These are phyloP conservation scores for Corinectria fuckeliana DNA, from an alignment of 2,329 filamentous ascomycete species.

Conservation along the genomic window DNA sequence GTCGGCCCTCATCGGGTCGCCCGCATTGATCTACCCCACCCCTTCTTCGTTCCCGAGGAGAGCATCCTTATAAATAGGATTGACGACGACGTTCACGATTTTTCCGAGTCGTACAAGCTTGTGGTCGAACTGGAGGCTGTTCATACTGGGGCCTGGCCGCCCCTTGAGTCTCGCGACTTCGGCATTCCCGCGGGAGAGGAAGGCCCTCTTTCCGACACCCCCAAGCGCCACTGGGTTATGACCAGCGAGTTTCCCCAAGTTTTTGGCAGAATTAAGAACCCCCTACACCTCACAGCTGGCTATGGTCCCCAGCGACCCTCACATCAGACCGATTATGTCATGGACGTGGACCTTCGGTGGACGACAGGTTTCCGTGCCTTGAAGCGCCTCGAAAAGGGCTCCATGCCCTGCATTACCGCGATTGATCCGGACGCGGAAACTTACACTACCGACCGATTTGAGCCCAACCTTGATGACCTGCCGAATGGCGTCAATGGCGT, in stretches of 20 bases:
- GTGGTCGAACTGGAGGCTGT: constrained; percentile 60
- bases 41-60: constrained; percentile 60
- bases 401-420: constrained; percentile 53
- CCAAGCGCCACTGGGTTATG: constrained; percentile 47
- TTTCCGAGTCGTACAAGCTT: constrained; percentile 58
- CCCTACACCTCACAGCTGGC: constrained; percentile 39
- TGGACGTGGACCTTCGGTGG: constrained; percentile 58
- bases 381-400: constrained; percentile 47
- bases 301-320: constrained; percentile 33
- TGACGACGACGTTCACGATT: constrained; percentile 54
- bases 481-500: constrained; percentile 21
- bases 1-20: constrained; percentile 54
- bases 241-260: constrained; percentile 50
- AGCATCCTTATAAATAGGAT: constrained; percentile 57
- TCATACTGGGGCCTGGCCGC: constrained; percentile 59
- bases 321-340: constrained; percentile 51
- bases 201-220: constrained; percentile 25
- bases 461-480: constrained; percentile 28
- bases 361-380: constrained; percentile 48
- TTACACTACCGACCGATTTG: constrained; percentile 34
- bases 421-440: constrained; percentile 44
- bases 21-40: constrained; percentile 54
- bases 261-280: constrained; percentile 50
- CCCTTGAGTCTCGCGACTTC: constrained; percentile 49
- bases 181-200: constrained; percentile 34